Evolutionary conservation across 257 asterid genomes (phyloP), one percentile per base, ranked within the genome.

Genomic region (Petunia secreta): DNA sequence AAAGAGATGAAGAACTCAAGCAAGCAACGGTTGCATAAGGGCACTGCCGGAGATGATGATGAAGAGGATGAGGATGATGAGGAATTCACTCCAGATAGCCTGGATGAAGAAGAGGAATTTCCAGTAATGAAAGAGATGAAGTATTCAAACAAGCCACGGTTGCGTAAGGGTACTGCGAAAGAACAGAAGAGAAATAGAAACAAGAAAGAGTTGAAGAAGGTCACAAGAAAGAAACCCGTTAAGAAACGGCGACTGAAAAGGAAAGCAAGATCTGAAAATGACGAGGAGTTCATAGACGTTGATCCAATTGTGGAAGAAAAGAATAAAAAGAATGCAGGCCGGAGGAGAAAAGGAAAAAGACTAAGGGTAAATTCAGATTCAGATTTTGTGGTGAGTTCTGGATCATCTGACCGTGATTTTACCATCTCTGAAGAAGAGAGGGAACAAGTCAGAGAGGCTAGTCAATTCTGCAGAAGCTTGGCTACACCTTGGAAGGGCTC

Each of bases 381-480:
- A 76, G 98, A 93, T 85, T 85, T 89, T 68, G 89, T 50, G 46
- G 60, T 81, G 77, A 89, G 89, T 78, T 91, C 92, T 54, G 95
- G 86, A 63, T 83, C 92, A 80, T 88, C 92, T 54, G 97, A 90
- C 85, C 88, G 58, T 77, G 97, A 93, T 5, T 93, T 83, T 86
- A 90, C 95, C 10, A 86, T 91, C 44, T 94, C 98, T 50, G 98
- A 94, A 83, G 98, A 94, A 91, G 98, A 94, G 91, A 91, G 98
- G 78, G 94, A 94, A 81, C 97, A 91, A 85, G 55, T 94, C 81
- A 91, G 86, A 87, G 98, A 94, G 85, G 98, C 97, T 74, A 84
- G 44, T 80, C 84, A 79, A 68, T 80, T 90, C 52, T 90, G 92
- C 73, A 83, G 90, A 55, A 85, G 82, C 81, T 74, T 81, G 63